Evolutionary conservation across 2,329 filamentous ascomycete species (phyloP).

Genomic region (Neonectria punicea): DNA sequence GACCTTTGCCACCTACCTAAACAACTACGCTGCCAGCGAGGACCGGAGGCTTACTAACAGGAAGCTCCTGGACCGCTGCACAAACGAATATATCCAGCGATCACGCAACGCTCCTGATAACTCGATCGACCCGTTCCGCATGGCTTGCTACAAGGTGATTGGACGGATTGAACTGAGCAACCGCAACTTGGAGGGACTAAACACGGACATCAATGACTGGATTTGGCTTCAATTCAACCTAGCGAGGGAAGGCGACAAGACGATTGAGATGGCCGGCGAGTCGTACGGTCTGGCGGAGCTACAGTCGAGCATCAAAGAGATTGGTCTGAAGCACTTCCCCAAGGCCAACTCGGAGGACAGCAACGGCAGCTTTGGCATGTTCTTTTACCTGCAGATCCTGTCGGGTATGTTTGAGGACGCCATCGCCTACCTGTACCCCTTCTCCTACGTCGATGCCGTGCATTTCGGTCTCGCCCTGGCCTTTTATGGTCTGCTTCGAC

Average conservation of each 20-base stretch:
- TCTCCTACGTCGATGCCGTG: slow-evolving; percentile 91
- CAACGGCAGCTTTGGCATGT: slow-evolving; percentile 85
- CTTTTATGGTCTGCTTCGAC: slow-evolving; percentile 89
- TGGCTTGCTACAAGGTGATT: slow-evolving; percentile 98
- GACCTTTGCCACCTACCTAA: slow-evolving; percentile 88
- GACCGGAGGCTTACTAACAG: slow-evolving; percentile 79
- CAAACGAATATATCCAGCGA: slow-evolving; percentile 88
- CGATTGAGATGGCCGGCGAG: slow-evolving; percentile 72
- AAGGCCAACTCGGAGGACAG: slow-evolving; percentile 80
- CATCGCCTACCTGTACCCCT: slow-evolving; percentile 88
- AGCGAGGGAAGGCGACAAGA: slow-evolving; percentile 71
- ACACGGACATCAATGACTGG: slow-evolving; percentile 75
- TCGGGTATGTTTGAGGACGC: slow-evolving; percentile 95
- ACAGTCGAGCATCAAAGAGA: slow-evolving; percentile 83
- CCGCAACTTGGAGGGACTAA: slow-evolving; percentile 70
- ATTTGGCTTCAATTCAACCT: slow-evolving; percentile 79
- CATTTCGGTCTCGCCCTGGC: slow-evolving; percentile 92
- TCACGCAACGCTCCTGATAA: slow-evolving; percentile 85
- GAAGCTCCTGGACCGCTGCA: slow-evolving; percentile 86
- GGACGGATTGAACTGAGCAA: slow-evolving; percentile 78
- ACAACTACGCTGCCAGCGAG: slow-evolving; percentile 79
- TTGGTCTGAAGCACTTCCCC: slow-evolving; percentile 90
- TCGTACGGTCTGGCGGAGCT: slow-evolving; percentile 74
- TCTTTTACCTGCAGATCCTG: slow-evolving; percentile 91
- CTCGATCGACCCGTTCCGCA: slow-evolving; percentile 91